These are phyloP conservation scores for Anisodus acutangulus DNA, from an alignment of 257 asterid genomes.

Conservation along the genomic window DNA sequence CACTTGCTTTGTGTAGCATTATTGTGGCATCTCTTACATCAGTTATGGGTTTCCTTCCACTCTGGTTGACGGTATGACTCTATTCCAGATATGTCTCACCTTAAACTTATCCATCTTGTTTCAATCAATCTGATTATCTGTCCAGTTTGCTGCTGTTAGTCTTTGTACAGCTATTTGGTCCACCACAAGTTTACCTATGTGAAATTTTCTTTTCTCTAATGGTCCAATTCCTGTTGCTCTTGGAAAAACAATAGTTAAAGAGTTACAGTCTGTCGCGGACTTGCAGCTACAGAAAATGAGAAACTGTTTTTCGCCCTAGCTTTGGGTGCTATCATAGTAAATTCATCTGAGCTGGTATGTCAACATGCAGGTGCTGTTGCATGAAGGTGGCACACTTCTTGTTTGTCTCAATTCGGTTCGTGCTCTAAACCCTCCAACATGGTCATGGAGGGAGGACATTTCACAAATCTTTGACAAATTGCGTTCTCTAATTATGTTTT, in stretches of 20 bases:
- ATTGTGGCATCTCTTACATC: conserved; percentile 93
- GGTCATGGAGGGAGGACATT: conserved; percentile 77
- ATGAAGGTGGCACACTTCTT: conserved; percentile 95
- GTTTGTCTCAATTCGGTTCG: conserved; percentile 94
- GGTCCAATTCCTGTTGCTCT: background rate
- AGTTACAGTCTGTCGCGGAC: background rate
- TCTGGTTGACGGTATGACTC: conserved; percentile 84
- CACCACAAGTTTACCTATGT: background rate
- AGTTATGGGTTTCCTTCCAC: conserved; percentile 82
- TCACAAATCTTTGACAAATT: conserved; percentile 47
- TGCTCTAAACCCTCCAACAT: conserved; percentile 74
- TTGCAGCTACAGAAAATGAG: background rate
- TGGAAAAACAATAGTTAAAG: background rate
- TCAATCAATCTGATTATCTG: background rate
- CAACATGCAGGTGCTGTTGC: conserved; percentile 79
- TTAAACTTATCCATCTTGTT: background rate
- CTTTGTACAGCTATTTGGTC: background rate
- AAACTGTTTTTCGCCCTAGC: background rate
- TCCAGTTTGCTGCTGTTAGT: conserved; percentile 1
- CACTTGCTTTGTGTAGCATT: conserved; percentile 88
- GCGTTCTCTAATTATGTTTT: conserved; percentile 36
- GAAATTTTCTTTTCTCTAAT: background rate
- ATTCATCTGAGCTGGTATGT: background rate
- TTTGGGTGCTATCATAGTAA: background rate
- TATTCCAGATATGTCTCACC: background rate